Percentiles rank a stretch among this genome's conserved stretches.
phyloP scores from a whole-genome alignment of 2,329 filamentous ascomycete genomes.

The Orbilia javanica region DNA sequence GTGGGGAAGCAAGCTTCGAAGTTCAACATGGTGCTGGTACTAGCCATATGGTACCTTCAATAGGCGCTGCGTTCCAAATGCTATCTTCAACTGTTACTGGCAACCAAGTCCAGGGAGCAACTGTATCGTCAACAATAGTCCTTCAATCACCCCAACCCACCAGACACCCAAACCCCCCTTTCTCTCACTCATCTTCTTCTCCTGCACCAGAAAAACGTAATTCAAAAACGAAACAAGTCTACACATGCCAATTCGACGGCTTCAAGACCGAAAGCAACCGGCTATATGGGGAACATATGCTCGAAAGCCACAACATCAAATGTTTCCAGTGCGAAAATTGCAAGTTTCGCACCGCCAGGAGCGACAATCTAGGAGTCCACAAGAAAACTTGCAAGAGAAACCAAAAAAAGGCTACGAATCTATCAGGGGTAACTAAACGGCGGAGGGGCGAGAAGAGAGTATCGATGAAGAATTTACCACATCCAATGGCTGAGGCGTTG shows the following conservation, averaged over 20 bases:
- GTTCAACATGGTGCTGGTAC: background rate
- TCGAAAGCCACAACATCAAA: background rate
- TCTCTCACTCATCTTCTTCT: background rate
- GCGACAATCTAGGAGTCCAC: slow-evolving; percentile 20
- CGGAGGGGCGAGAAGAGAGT: background rate
- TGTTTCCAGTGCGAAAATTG: slow-evolving; percentile 9
- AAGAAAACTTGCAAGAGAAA: background rate
- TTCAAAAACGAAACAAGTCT: background rate
- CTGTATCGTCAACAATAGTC: background rate
- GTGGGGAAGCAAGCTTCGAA: background rate
- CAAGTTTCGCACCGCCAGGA: slow-evolving; percentile 6
- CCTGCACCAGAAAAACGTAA: background rate
- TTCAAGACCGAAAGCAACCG: background rate
- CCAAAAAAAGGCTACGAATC: background rate
- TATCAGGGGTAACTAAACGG: background rate
- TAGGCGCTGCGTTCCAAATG: background rate
- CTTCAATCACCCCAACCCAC: background rate
- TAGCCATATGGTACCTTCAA: background rate
- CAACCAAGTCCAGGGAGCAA: background rate
- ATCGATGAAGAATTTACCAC: background rate
- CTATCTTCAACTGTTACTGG: background rate
- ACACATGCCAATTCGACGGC: background rate
- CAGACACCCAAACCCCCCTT: background rate
- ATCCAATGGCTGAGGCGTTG: background rate
- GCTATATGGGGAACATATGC: slow-evolving; percentile 22